Base-by-base conservation (phyloP, 176 grass and related monocot genomes). In the Tuctoria greenei region DNA sequence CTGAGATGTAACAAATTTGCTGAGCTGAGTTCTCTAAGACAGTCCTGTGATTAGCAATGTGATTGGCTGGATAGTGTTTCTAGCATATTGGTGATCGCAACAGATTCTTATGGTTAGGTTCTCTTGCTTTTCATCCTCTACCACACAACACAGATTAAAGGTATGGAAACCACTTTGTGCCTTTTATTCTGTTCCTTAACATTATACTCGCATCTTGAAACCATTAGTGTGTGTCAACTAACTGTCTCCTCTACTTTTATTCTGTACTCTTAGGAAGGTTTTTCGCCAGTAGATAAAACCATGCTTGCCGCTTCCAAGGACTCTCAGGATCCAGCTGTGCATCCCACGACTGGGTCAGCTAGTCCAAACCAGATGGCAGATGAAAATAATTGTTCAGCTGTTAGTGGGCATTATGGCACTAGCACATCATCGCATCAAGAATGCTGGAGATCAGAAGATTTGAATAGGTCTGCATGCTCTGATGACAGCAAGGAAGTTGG, bases 71-170 rank as follows among this genome's bases (percentile, higher is more conserved):
- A 44, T 58, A 64, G 59, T 61, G 40, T 77, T 84, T 93, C 69
- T 93, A 44, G 74, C 34, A 41, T 82, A 17, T 56, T 79, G 73
- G 61, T 45, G 71, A 79, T 83, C 36, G 57, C 44, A 84, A 16
- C 45, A 67, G 74, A 67, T 69, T 86, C 83, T 85, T 85, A 82
- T 82, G 86, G 80, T 92, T 82, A 69, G 75, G 65, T 92, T 87
- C 79, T 75, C 49, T 54, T 92, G 74, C 62, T 92, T 92, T 56
- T 69, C 75, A 84, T 64, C 86, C 37, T 79, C 76, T 31, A 74
- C 70, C 23, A 40, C 81, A 58, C 63, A 80, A 46, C 75, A 70
- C 28, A 84, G 78, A 80, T 18, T 79, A 27, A 92, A 88, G 90
- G 90, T 92, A 86, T 24, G 51, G 16, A 67, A 79, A 38, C 12